Base-by-base conservation (phyloP, 2,329 filamentous ascomycete species). In the Camillea tinctor region DNA sequence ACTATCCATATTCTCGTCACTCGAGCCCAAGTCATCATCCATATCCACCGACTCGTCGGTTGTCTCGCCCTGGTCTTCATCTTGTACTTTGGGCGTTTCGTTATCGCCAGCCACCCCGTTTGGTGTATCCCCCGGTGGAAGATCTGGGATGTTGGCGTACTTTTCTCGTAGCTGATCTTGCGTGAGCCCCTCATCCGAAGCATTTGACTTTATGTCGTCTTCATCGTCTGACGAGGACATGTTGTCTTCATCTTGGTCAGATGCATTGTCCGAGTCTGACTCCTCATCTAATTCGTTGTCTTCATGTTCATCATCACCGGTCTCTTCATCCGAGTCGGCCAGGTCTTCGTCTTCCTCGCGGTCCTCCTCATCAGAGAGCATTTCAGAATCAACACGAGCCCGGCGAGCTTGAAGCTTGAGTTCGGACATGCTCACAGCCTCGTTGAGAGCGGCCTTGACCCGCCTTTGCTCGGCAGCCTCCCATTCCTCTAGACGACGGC, bases 351-450 rank as follows among this genome's bases (percentile, higher is more conserved):
- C 66, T 26, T 65, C 70, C 6, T 72, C 71, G 5, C 68, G 69
- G 15, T 74, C 71, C n/a, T 77, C 76, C 23, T 79, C 80, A 20
- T 79, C 77, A 1, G 75, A 77, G 1, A 75, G 64, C 3, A 72
- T 71, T 22, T 87, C 85, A 0, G 83, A 85, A 60, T 85, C 86
- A 4, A 81, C 66, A 19, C 80, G 81, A 1, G 78, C 75, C 58
- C 79, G 80, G n/a, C 86, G 81, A 17, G 87, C 85, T 65, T 89
- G 85, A 1, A 91, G 77, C 68, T 90, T 87, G 66, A 85, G 84
- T 62, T 89, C 89, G 0, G 88, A 91, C 59, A 88, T 81, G 62
- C 88, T 90, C 68, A 91, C 88, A 68, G 87, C 90, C 76, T 89
- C 87, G 68, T 89, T 91, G 69, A 90, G 81, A 54, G 87, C 91